Percentiles rank a stretch among this genome's conserved stretches.
Evolutionary conservation across 2,329 filamentous ascomycete genomes (phyloP).

Genomic region (Paramyrothecium roridum): DNA sequence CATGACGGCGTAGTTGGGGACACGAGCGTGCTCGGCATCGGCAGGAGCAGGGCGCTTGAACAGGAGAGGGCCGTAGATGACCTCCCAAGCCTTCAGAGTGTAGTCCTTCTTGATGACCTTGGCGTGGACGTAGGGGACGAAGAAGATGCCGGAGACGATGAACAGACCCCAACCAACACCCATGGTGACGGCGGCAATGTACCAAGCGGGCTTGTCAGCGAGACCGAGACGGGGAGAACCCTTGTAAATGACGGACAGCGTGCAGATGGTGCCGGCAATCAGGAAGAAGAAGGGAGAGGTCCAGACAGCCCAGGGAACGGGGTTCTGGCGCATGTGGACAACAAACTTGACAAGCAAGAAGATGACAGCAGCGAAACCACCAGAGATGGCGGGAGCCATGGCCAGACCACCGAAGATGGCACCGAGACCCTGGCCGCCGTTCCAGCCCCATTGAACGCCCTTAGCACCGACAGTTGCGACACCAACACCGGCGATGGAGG

Average conservation of each 20-base stretch:
- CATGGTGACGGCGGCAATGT: slow-evolving; percentile 63
- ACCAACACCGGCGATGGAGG: slow-evolving; percentile 65
- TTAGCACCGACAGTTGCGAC: slow-evolving; percentile 62
- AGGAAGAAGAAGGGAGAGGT: slow-evolving; percentile 76
- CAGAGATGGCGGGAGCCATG: slow-evolving; percentile 67
- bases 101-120: slow-evolving; percentile 68
- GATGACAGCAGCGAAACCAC: slow-evolving; percentile 60
- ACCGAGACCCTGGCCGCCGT: slow-evolving; percentile 61
- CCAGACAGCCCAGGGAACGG: slow-evolving; percentile 69
- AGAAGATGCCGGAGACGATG: slow-evolving; percentile 63
- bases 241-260: slow-evolving; percentile 78
- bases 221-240: slow-evolving; percentile 54
- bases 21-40: slow-evolving; percentile 49
- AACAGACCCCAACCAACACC: slow-evolving; percentile 60
- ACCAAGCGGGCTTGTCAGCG: slow-evolving; percentile 57
- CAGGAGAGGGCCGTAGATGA: slow-evolving; percentile 61
- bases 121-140: slow-evolving; percentile 67
- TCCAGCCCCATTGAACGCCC: slow-evolving; percentile 65
- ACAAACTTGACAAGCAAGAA: slow-evolving; percentile 62
- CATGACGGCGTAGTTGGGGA: slow-evolving; percentile 74
- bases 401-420: slow-evolving; percentile 65
- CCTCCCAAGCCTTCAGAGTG: slow-evolving; percentile 60
- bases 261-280: slow-evolving; percentile 70
- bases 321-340: slow-evolving; percentile 71
- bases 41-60: slow-evolving; percentile 55